Base-by-base conservation (phyloP, 2,329 filamentous ascomycete species). In the Exophiala oligosperma region DNA sequence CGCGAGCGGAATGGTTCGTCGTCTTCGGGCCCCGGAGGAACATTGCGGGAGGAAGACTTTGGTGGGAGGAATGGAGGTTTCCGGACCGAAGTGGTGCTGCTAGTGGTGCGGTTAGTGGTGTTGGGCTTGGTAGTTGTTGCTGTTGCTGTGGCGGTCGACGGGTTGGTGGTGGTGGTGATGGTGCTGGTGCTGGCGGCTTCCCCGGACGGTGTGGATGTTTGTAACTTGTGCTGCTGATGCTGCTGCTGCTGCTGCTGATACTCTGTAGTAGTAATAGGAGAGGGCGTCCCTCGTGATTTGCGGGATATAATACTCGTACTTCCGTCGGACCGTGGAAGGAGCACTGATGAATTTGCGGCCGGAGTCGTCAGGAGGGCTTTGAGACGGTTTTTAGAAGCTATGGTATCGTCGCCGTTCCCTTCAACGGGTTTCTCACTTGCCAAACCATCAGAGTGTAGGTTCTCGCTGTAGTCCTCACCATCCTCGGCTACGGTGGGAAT, bases 1-100 rank as follows among this genome's bases (percentile, higher is more conserved):
- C 81, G 84, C 8, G 78, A 71, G 49, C 91, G 84, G 14, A 90
- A 78, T 1, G 78, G 77, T 57, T 74, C 74, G 17, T 75, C 69
- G 44, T 76, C 62, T 46, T 63, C 61, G n/a, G 53, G 35, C 29
- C 17, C 47, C 26, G 35, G 14, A 9, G 35, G 14, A 9, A 49
- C 23, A 6, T 17, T 2, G 2, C 28, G 21, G 14, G 40, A 23
- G 4, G 38, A 23, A 2, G 38, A 17, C 17, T 52, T 40, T 1
- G 37, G 12, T 14, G 57, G 47, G 14, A 52, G 23, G 24, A 54
- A 21, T 12, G 49, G 50, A 11, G 38, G 32, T 21, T 46, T 52
- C 23, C 46, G 44, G 11, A 38, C 6, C 2, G 57, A 43, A 11
- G 21, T 35, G 21, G 35, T 21, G n/a, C 21, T 35, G 9, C 29